These are phyloP conservation scores for Serendipita vermifera DNA, from an alignment of 768 basidiomycete genomes.

Conservation along the genomic window DNA sequence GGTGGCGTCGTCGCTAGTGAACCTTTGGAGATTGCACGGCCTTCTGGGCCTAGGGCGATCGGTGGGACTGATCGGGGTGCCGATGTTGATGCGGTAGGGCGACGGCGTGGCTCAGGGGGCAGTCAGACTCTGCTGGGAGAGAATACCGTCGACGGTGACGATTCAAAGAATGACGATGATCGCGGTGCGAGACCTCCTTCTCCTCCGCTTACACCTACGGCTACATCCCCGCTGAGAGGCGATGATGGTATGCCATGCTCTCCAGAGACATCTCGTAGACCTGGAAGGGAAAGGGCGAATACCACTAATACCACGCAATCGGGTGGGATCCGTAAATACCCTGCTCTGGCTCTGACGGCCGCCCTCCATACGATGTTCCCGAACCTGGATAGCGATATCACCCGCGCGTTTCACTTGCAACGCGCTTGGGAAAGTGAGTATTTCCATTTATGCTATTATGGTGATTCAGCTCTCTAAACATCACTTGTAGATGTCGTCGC, in stretches of 20 bases:
- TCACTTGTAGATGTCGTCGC: conserved; percentile 1
- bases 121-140: neutral
- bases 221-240: neutral
- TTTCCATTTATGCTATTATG: no score
- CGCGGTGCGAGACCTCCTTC: neutral
- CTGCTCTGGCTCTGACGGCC: neutral
- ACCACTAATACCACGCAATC: neutral
- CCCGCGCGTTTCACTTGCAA: neutral
- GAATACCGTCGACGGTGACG: neutral
- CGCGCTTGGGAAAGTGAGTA: conserved; percentile 7
- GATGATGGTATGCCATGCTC: no score
- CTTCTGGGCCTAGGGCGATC: neutral
- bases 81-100: neutral
- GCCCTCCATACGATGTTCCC: conserved; percentile 5
- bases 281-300: neutral
- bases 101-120: neutral
- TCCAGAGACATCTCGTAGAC: no score
- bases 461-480: neutral
- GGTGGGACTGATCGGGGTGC: neutral
- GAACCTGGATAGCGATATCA: neutral
- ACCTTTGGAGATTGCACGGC: neutral
- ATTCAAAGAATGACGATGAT: neutral
- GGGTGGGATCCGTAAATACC: neutral
- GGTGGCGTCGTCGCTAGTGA: neutral
- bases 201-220: neutral